Evolutionary conservation across 441 rosid genomes (phyloP).

Genomic region (Melastoma candidum): DNA sequence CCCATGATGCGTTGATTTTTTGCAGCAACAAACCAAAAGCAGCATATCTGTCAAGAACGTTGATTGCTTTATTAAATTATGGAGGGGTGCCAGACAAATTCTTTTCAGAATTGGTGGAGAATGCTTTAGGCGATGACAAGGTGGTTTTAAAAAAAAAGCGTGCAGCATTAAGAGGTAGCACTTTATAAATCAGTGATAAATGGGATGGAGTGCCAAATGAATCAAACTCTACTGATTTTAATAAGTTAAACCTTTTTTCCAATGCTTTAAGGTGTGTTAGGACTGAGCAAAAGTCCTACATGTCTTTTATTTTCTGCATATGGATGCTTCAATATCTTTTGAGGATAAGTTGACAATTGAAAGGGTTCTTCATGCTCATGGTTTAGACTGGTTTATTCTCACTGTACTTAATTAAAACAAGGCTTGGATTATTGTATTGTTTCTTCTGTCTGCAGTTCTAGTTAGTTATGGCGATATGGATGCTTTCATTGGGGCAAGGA

Average conservation of each 20-base stretch:
- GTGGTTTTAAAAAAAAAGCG: slow-evolving; percentile 28
- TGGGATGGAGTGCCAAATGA: too few species aligned
- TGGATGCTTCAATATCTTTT: too few species aligned
- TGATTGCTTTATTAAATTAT: slow-evolving; percentile 55
- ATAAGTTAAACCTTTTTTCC: too few species aligned
- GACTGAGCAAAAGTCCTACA: too few species aligned
- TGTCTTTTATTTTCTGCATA: too few species aligned
- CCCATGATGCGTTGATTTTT: too few species aligned
- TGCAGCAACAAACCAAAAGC: slow-evolving; percentile 38
- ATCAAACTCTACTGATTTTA: too few species aligned
- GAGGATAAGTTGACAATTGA: too few species aligned
- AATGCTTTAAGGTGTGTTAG: too few species aligned
- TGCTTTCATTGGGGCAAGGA: slow-evolving; percentile 26
- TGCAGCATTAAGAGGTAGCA: slow-evolving; percentile 48
- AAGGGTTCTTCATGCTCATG: too few species aligned
- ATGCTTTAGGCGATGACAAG: slow-evolving; percentile 37
- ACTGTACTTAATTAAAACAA: too few species aligned
- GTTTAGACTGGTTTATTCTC: background rate
- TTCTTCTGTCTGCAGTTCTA: slow-evolving; percentile 32
- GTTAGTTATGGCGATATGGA: slow-evolving; percentile 41
- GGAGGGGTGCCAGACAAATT: slow-evolving; percentile 60
- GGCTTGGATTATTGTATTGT: background rate
- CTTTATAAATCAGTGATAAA: too few species aligned
- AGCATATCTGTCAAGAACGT: slow-evolving; percentile 37
- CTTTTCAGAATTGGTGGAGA: slow-evolving; percentile 35